phyloP scores from a whole-genome alignment of 1,139 yeast genomes.

The Taphrina deformans region DNA sequence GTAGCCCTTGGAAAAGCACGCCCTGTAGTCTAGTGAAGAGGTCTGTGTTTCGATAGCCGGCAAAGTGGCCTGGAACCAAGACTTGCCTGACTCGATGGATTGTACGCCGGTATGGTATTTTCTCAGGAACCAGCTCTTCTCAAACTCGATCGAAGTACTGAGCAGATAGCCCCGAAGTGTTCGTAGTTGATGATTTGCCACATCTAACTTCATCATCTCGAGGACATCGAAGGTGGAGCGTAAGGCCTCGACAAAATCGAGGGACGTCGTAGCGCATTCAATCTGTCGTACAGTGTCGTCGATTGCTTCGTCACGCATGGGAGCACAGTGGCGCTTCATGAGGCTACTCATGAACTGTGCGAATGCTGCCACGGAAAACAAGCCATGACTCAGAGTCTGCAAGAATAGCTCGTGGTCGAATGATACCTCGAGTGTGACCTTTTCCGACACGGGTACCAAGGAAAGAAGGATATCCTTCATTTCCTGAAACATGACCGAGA shows the following conservation, averaged over 20 bases:
- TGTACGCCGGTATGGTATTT: conserved; percentile 4
- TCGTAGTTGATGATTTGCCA: conserved; percentile 90
- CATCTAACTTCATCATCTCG: conserved; percentile 91
- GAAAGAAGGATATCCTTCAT: conserved; percentile 73
- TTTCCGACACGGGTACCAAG: conserved; percentile 76
- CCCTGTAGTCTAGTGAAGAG: not conserved
- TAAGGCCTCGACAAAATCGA: conserved; percentile 68
- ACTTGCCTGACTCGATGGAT: not conserved
- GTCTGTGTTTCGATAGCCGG: not conserved
- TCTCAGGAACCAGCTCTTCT: conserved; percentile 57
- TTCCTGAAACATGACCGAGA: conserved; percentile 69
- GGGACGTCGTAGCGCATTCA: conserved; percentile 48
- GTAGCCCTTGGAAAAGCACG: conserved; percentile 6
- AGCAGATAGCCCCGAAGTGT: conserved; percentile 78
- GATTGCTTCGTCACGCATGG: conserved; percentile 91
- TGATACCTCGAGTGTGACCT: conserved; percentile 65
- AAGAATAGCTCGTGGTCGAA: conserved; percentile 74
- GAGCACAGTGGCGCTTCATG: conserved; percentile 85
- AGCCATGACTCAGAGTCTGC: conserved; percentile 70
- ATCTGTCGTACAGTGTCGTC: conserved; percentile 69
- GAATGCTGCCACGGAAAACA: conserved; percentile 66
- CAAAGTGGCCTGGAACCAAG: not conserved
- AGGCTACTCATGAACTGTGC: conserved; percentile 70
- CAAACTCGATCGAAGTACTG: conserved; percentile 89
- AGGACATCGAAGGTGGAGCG: conserved; percentile 77